Evolutionary conservation across 2,329 filamentous ascomycete species (phyloP).

Genomic region (Fusarium coffeatum): DNA sequence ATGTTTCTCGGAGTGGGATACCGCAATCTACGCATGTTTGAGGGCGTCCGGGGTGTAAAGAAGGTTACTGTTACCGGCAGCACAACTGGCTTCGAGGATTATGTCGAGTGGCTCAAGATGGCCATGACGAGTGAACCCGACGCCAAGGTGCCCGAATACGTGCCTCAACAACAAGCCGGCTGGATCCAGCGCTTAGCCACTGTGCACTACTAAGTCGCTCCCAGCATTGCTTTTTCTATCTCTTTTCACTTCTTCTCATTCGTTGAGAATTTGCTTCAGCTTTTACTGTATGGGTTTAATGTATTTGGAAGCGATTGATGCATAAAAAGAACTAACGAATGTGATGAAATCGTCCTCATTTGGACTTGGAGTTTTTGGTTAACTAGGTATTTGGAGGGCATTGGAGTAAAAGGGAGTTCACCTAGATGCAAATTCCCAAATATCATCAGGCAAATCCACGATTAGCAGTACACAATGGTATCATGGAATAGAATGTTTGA

Average conservation of each 20-base stretch:
- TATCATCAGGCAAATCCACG: constrained; percentile 1
- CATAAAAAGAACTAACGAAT: constrained; percentile 31
- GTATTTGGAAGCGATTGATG: neutral
- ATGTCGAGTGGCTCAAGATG: constrained; percentile 55
- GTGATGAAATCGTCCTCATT: constrained; percentile 12
- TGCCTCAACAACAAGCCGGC: constrained; percentile 31
- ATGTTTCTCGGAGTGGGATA: constrained; percentile 54
- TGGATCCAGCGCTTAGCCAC: constrained; percentile 43
- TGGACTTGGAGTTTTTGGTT: constrained; percentile 27
- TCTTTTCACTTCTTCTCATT: neutral
- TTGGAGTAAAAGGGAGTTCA: constrained; percentile 8
- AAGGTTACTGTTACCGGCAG: constrained; percentile 53
- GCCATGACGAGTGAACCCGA: constrained; percentile 51
- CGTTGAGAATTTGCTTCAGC: neutral
- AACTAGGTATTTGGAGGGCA: constrained; percentile 2
- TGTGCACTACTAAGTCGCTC: constrained; percentile 36
- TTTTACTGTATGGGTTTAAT: neutral
- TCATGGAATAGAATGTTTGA: neutral
- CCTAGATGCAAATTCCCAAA: constrained; percentile 10
- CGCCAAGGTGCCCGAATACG: constrained; percentile 35
- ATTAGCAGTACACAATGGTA: neutral
- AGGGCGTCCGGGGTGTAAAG: constrained; percentile 56
- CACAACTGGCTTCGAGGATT: constrained; percentile 56
- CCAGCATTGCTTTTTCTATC: neutral
- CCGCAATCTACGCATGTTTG: constrained; percentile 55